These are phyloP conservation scores for Quercus phellos DNA, from an alignment of 331 rosid genomes.

Conservation along the genomic window DNA sequence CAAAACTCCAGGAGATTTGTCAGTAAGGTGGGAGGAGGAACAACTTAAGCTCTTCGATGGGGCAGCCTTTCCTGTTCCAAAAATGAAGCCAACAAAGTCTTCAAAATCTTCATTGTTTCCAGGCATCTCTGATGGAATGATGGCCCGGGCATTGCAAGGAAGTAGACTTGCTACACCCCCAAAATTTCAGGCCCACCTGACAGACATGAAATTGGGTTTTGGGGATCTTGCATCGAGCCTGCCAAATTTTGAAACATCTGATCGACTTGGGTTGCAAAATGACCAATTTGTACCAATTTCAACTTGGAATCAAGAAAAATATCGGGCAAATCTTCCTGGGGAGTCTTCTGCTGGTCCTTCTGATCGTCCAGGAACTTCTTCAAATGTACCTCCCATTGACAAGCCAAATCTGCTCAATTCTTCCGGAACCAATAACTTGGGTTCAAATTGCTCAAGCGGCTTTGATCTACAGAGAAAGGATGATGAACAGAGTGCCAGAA, in stretches of 20 bases:
- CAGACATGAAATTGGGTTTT: constrained; percentile 92
- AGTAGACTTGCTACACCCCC: constrained; percentile 74
- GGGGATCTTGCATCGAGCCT: constrained; percentile 56
- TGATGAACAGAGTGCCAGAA: constrained; percentile 45
- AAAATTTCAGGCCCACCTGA: constrained; percentile 82
- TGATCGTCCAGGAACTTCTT: constrained; percentile 71
- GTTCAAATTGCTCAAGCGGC: constrained; percentile 55
- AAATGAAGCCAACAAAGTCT: constrained; percentile 51
- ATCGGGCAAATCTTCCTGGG: constrained; percentile 45
- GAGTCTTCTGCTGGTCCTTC: constrained; percentile 67
- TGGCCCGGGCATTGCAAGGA: constrained; percentile 95
- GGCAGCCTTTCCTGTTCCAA: constrained; percentile 49
- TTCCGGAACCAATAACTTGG: constrained; percentile 56
- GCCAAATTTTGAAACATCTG: constrained; percentile 54
- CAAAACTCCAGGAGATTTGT: constrained; percentile 73
- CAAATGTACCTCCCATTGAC: constrained; percentile 43
- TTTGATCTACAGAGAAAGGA: constrained; percentile 46
- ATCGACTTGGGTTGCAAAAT: constrained; percentile 48
- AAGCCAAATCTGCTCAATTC: constrained; percentile 73
- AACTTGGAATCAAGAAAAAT: constrained; percentile 55
- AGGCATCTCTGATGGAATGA: constrained; percentile 88
- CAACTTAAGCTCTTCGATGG: constrained; percentile 81
- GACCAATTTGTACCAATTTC: constrained; percentile 61
- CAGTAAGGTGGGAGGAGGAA: constrained; percentile 93
- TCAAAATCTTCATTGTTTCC: constrained; percentile 65